These are phyloP conservation scores for Mortierella alpina DNA, from an alignment of 192 early-diverging fungal genomes.

Conservation along the genomic window DNA sequence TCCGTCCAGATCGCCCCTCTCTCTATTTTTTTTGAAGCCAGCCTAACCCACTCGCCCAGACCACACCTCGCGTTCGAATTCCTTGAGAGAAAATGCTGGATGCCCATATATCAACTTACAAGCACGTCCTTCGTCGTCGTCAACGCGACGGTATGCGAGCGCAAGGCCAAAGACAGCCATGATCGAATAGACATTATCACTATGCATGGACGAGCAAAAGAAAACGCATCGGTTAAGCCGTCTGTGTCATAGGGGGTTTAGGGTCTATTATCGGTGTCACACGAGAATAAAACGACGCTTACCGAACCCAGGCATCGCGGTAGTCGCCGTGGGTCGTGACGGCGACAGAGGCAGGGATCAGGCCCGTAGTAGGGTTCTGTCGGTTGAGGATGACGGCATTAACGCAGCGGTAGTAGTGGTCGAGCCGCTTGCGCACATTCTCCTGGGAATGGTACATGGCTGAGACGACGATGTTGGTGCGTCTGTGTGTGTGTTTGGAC, in stretches of 20 bases:
- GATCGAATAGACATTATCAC: conserved; percentile 93
- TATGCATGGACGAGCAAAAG: conserved; percentile 22
- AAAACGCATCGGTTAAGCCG: not conserved
- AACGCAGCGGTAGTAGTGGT: conserved; percentile 81
- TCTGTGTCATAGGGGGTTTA: not conserved
- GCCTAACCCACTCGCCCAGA: not conserved
- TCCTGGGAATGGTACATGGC: conserved; percentile 42
- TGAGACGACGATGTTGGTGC: not conserved
- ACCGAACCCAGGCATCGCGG: conserved; percentile 91
- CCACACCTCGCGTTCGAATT: not conserved
- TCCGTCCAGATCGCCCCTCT: not conserved
- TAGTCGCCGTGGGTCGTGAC: conserved; percentile 90
- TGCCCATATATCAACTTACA: conserved; percentile 64
- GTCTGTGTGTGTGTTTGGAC: too few relatives aligned
- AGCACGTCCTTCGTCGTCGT: conserved; percentile 83
- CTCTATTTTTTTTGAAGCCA: not conserved
- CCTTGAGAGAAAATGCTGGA: too few relatives aligned
- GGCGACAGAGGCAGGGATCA: conserved; percentile 90
- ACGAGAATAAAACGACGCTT: conserved; percentile 19
- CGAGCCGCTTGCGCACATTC: conserved; percentile 63
- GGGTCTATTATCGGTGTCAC: not conserved
- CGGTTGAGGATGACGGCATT: conserved; percentile 79
- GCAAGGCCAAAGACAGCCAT: conserved; percentile 85
- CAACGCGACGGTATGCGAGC: conserved; percentile 84
- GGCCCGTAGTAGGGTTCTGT: conserved; percentile 83